phyloP scores from a whole-genome alignment of 2,329 filamentous ascomycete genomes.

The Talaromyces pinophilus region DNA sequence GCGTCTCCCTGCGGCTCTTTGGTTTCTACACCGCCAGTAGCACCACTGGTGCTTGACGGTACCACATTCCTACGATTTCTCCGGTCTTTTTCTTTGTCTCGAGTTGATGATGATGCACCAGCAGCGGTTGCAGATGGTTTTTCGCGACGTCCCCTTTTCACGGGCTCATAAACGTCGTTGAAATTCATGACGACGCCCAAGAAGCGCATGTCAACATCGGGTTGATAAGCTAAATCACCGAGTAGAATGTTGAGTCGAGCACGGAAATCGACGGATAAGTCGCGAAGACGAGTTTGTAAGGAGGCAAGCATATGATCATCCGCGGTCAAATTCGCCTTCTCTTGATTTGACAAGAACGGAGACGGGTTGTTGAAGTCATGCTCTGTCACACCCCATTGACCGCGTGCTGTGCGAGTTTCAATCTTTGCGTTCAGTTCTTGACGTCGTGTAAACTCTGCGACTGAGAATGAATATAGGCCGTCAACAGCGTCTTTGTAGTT shows the following conservation, averaged over 20 bases:
- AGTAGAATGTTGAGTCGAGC: constrained; percentile 76
- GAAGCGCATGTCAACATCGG: constrained; percentile 93
- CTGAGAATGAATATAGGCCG: constrained; percentile 89
- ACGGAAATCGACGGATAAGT: constrained; percentile 74
- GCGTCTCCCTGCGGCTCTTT: constrained; percentile 23
- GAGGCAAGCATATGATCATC: constrained; percentile 70
- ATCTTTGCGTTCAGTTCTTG: constrained; percentile 79
- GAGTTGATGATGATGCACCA: constrained; percentile 36
- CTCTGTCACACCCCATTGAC: constrained; percentile 65
- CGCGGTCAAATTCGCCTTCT: constrained; percentile 37
- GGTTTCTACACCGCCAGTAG: neutral
- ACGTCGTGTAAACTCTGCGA: constrained; percentile 88
- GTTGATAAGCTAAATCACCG: constrained; percentile 88
- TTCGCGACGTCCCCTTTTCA: constrained; percentile 56
- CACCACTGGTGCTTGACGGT: neutral
- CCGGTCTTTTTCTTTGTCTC: constrained; percentile 28
- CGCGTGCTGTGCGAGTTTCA: constrained; percentile 65
- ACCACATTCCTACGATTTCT: constrained; percentile 21
- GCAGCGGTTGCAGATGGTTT: constrained; percentile 24
- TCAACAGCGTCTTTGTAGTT: constrained; percentile 91
- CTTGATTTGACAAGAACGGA: constrained; percentile 29
- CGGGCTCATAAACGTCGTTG: constrained; percentile 90
- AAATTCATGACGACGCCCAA: constrained; percentile 98
- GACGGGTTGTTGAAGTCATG: constrained; percentile 44
- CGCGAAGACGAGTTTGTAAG: constrained; percentile 70